A percentile compares a stretch with the other conserved stretches of the same genome.
Conservation (phyloP, 129 eudicot species). For the Pittosporum tobira region DNA sequence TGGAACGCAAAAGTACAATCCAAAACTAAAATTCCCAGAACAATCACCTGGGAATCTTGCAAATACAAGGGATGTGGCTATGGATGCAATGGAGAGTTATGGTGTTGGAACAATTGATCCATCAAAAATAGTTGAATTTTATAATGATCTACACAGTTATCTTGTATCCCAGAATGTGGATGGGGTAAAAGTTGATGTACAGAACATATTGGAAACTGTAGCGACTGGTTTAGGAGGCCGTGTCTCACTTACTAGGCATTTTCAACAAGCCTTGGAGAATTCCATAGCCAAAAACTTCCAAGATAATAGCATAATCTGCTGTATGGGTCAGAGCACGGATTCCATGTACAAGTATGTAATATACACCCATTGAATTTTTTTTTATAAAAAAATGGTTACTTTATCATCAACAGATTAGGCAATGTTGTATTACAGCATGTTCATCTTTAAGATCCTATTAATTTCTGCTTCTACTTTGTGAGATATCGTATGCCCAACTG, state of each 20-base stretch:
- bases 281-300: conserved; percentile 29
- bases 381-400: too few species aligned
- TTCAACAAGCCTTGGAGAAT: conserved; percentile 33
- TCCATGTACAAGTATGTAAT: conserved; percentile 34
- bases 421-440: too few species aligned
- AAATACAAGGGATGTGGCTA: conserved; percentile 27
- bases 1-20: conserved; percentile 30
- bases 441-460: background rate
- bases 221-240: conserved; percentile 34
- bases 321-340: conserved; percentile 46
- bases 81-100: conserved; percentile 34
- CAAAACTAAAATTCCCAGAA: conserved; percentile 23
- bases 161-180: conserved; percentile 32
- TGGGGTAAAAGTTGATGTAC: conserved; percentile 48
- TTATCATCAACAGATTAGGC: too few species aligned
- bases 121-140: conserved; percentile 26
- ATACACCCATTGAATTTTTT: too few species aligned
- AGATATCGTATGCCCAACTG: background rate
- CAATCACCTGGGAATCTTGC: conserved; percentile 41
- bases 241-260: conserved; percentile 29
- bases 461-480: background rate
- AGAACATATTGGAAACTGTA: conserved; percentile 38
- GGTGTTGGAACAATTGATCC: conserved; percentile 40
- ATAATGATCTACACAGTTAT: conserved; percentile 38
- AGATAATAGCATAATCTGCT: conserved; percentile 41